phyloP scores from a whole-genome alignment of 2,329 filamentous ascomycete genomes.

The Cladosporium sp. region DNA sequence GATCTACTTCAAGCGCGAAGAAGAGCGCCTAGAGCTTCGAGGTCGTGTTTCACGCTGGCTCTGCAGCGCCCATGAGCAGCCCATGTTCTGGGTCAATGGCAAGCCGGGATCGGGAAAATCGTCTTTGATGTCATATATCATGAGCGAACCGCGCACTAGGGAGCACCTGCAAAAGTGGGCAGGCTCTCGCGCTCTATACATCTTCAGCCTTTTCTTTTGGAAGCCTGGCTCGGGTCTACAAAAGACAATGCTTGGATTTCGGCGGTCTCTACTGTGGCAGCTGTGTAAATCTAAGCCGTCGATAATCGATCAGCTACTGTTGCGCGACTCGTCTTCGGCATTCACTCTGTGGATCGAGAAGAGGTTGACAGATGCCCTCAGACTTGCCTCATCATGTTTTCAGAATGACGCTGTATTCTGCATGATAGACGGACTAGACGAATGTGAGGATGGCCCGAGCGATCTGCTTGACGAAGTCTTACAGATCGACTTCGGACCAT shows the following conservation, averaged over 20 bases:
- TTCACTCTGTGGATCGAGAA: background rate
- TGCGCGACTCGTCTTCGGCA: background rate
- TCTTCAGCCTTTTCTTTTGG: conserved; percentile 2
- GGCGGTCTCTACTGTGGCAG: background rate
- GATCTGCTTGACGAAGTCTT: background rate
- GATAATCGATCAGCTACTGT: background rate
- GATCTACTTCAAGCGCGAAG: no score
- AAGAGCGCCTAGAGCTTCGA: background rate
- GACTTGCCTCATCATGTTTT: background rate
- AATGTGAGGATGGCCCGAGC: background rate
- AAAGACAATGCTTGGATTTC: background rate
- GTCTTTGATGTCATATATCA: background rate
- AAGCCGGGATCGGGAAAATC: conserved; percentile 5
- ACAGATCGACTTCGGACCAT: background rate
- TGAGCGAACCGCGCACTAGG: background rate
- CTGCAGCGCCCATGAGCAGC: no score
- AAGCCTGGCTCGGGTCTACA: background rate
- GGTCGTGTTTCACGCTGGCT: background rate
- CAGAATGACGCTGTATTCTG: background rate
- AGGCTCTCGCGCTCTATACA: background rate
- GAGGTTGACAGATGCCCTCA: background rate
- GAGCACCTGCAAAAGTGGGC: background rate
- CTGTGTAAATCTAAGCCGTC: background rate
- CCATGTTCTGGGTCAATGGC: background rate
- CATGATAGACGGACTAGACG: background rate